These are phyloP conservation scores for Astrocystis sublimbata DNA, from an alignment of 495 filamentous ascomycete species.

Conservation along the genomic window DNA sequence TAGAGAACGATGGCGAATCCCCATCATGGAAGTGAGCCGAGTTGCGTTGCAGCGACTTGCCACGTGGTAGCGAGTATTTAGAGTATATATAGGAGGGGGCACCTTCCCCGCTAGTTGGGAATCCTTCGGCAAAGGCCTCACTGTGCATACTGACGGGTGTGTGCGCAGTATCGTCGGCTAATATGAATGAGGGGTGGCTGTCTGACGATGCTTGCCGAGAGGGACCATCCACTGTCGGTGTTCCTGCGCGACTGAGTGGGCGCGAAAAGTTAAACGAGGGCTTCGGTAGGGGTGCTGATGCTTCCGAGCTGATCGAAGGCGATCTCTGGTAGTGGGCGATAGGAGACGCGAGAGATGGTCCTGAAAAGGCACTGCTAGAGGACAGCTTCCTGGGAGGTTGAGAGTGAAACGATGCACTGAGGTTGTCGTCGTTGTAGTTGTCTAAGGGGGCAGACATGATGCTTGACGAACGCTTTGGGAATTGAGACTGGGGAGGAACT, in stretches of 20 bases:
- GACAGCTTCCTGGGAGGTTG: constrained; percentile 60
- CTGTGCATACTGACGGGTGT: constrained; percentile 66
- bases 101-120: constrained; percentile 40
- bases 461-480: constrained; percentile 50
- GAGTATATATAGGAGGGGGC: constrained; percentile 80
- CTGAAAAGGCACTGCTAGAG: constrained; percentile 54
- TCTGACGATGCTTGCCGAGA: constrained; percentile 60
- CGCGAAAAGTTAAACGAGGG: constrained; percentile 92
- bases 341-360: constrained; percentile 54
- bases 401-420: constrained; percentile 47
- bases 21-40: constrained; percentile 65
- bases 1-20: constrained; percentile 44
- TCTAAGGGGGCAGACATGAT: constrained; percentile 47
- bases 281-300: constrained; percentile 59
- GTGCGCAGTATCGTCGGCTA: constrained; percentile 59
- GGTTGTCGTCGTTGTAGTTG: constrained; percentile 39
- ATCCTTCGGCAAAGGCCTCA: constrained; percentile 56
- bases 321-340: constrained; percentile 63
- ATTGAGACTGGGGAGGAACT: constrained; percentile 46
- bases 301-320: constrained; percentile 80
- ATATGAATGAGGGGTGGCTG: constrained; percentile 61
- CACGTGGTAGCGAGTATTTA: constrained; percentile 79
- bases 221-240: constrained; percentile 60
- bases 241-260: constrained; percentile 77
- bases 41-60: constrained; percentile 70